Evolutionary conservation across 129 eudicot genomes (phyloP).

Genomic region (Glebionis coronaria): DNA sequence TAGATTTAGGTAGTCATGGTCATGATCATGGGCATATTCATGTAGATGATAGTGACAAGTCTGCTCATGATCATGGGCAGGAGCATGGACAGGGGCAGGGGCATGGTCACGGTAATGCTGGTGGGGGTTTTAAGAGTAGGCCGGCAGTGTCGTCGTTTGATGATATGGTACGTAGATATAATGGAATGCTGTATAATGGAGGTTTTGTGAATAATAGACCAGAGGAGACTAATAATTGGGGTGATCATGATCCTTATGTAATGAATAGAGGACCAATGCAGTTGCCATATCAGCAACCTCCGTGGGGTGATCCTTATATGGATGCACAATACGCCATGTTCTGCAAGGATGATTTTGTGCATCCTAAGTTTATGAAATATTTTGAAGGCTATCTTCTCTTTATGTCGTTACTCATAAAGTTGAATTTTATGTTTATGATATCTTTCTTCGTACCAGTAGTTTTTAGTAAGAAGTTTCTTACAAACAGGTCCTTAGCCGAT

Average conservation of each 20-base stretch:
- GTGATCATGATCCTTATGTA: not conserved
- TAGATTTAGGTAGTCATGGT: not conserved
- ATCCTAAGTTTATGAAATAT: too few species aligned
- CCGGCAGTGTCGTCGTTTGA: not conserved
- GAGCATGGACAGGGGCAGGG: slow-evolving; percentile 12
- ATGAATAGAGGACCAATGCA: slow-evolving; percentile 9
- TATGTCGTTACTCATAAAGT: not conserved
- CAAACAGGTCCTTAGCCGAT: slow-evolving; percentile 86
- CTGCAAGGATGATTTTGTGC: too few species aligned
- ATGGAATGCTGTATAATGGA: slow-evolving; percentile 17
- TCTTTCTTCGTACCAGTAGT: slow-evolving; percentile 20
- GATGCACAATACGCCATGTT: too few species aligned
- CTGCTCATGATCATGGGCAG: not conserved
- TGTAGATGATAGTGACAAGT: not conserved
- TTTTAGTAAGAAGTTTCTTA: slow-evolving; percentile 63
- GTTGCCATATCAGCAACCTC: slow-evolving; percentile 14
- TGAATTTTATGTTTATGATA: not conserved
- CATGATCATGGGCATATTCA: slow-evolving; percentile 23
- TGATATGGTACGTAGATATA: slow-evolving; percentile 9
- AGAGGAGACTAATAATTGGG: not conserved
- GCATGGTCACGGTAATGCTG: slow-evolving; percentile 27
- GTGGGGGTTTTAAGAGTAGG: slow-evolving; percentile 11
- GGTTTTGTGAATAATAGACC: slow-evolving; percentile 9
- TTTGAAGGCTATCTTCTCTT: not conserved
- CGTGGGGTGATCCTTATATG: slow-evolving; percentile 26